A percentile compares a stretch with the other conserved stretches of the same genome.
Conservation (phyloP, 2,329 filamentous ascomycete genomes). For the Calonectria hawksworthii region DNA sequence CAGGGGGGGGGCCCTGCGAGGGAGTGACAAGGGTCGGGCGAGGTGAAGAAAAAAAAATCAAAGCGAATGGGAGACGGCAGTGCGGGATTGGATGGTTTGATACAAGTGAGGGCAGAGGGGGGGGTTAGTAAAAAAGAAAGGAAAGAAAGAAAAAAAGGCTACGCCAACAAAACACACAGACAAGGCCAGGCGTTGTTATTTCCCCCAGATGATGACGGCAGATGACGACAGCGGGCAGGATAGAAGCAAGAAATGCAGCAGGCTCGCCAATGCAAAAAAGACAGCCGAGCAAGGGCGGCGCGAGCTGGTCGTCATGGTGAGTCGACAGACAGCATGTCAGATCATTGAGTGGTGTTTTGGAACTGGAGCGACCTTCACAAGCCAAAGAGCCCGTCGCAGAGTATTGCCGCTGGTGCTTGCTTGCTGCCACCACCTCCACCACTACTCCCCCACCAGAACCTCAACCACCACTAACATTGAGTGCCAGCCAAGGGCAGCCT, state of each 20-base stretch:
- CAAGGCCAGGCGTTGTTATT: not conserved
- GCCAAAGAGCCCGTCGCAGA: not conserved
- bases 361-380: not conserved
- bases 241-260: not conserved
- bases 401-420: not conserved
- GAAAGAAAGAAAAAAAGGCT: not conserved
- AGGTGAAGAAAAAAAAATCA: not conserved
- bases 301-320: slow-evolving; percentile 17
- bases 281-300: not conserved
- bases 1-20: slow-evolving; percentile 10
- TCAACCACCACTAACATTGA: not conserved
- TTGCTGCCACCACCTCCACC: not conserved
- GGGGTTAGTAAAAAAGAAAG: not conserved
- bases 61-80: not conserved
- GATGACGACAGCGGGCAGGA: not conserved
- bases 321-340: not conserved
- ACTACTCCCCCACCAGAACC: no score
- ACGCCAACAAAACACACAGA: not conserved
- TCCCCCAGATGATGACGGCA: not conserved
- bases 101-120: not conserved
- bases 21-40: not conserved
- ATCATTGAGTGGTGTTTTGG: slow-evolving; percentile 1
- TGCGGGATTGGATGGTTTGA: slow-evolving; percentile 6
- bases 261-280: not conserved
- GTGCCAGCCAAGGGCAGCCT: not conserved